A percentile compares a stretch with the other conserved stretches of the same genome.
Conservation (phyloP, 495 filamentous ascomycete genomes). For the Trichoderma gamsii region DNA sequence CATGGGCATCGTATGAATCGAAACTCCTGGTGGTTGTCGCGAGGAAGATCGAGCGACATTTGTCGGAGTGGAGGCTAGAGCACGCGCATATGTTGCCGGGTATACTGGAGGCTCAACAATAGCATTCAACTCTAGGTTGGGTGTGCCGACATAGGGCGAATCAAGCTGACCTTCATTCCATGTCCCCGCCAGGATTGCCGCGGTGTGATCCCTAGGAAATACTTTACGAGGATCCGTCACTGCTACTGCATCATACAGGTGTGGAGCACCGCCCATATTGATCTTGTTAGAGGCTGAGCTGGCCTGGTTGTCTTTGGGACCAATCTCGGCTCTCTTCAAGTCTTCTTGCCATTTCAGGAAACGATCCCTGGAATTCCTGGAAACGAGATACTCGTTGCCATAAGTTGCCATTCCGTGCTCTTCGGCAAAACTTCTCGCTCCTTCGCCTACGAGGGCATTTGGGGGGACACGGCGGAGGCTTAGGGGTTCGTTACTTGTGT, state of each 20-base stretch:
- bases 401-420: slow-evolving; percentile 65
- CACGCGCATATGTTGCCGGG: slow-evolving; percentile 3
- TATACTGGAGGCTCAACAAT: neutral
- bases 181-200: slow-evolving; percentile 46
- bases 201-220: slow-evolving; percentile 40
- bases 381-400: slow-evolving; percentile 65
- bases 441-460: slow-evolving; percentile 79
- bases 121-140: neutral
- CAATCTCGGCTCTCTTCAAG: slow-evolving; percentile 50
- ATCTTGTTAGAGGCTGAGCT: neutral
- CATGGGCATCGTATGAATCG: neutral
- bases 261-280: neutral
- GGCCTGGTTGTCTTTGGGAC: slow-evolving; percentile 13
- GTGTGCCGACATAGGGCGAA: slow-evolving; percentile 31
- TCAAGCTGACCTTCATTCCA: slow-evolving; percentile 58
- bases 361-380: slow-evolving; percentile 64
- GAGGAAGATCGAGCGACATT: neutral
- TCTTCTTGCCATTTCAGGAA: slow-evolving; percentile 74
- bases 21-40: neutral
- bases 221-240: slow-evolving; percentile 18
- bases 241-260: slow-evolving; percentile 4
- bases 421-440: slow-evolving; percentile 77
- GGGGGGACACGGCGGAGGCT: slow-evolving; percentile 84
- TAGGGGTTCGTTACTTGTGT: slow-evolving; percentile 62
- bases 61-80: neutral